Base-by-base conservation (phyloP, 805 yeast species). In the Hanseniaspora hatyaiensis region DNA sequence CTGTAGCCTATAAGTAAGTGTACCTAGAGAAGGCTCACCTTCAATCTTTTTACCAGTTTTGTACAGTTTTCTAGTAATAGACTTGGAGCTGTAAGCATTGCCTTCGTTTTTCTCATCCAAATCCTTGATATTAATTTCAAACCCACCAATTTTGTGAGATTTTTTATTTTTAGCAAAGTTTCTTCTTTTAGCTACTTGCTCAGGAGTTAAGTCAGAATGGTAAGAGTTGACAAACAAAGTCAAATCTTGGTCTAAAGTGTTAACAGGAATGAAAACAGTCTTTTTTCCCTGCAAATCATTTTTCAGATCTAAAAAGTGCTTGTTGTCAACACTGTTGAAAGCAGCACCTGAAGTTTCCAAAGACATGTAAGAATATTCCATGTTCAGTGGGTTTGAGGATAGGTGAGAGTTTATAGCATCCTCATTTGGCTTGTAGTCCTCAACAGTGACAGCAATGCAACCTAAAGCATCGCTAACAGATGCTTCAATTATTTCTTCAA, bases 381-480 rank as follows among this genome's bases (percentile, higher is more conserved):
- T n/a, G 20, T 45, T 45, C 18, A 45, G 24, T 16, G 49, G 42
- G 16, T 37, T 22, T 8, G 34, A 37, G 13, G 8, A 6, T 6
- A 37, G 9, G 3, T 33, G 11, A 2, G n/a, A 9, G 26, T 45
- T 45, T 4, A 45, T 37, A 4, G 13, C 4, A 4, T 22, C 28
- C 16, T 19, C 34, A 9, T 45, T n/a, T 2, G 34, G 34, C 76
- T 78, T 43, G 77, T 72, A 37, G 23, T 45, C 49, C 51, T 72
- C 69, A 40, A 82, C 57, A 28, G 78, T 79, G 12, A 83, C 73
- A 2, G 82, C 80, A 51, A 80, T 65, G 50, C 77, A 78, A 54
- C 89, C 92, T 53, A 71, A 70, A 4, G 87, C 79, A 53, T 80
- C 88, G 49, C 78, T 77, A 5, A 75, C 63, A 57, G 74, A 75